A percentile compares a stretch with the other conserved stretches of the same genome.
These are phyloP conservation scores for Diospyros lotus DNA, from an alignment of 148 eudicot species.

Conservation along the genomic window DNA sequence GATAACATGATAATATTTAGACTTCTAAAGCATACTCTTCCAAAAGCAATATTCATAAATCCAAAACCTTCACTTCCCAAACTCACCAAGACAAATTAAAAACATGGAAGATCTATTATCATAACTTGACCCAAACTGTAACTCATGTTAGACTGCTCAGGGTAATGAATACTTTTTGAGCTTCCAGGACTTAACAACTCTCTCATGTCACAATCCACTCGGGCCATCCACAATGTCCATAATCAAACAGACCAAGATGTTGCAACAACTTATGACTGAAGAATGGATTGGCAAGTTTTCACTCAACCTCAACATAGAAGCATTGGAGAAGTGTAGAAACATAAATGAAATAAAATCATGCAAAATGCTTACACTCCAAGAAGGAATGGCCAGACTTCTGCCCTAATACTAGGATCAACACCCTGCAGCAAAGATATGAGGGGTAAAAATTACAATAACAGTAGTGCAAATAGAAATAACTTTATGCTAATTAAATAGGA, in stretches of 20 bases:
- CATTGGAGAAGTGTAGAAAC: neutral
- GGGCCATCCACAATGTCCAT: neutral
- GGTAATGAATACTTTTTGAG: neutral
- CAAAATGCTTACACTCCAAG: conserved; percentile 50
- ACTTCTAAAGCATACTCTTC: neutral
- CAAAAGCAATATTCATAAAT: neutral
- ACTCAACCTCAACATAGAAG: neutral
- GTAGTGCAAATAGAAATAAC: neutral
- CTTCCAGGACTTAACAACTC: too few relatives aligned
- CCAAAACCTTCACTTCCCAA: neutral
- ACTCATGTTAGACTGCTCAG: neutral
- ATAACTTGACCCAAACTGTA: neutral
- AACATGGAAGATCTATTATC: neutral
- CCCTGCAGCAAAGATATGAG: conserved; percentile 31
- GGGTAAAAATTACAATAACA: neutral
- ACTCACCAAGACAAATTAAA: neutral
- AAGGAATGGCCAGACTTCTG: conserved; percentile 67
- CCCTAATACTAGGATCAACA: conserved; percentile 52
- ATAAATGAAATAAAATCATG: neutral
- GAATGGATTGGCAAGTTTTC: neutral
- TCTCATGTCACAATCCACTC: neutral
- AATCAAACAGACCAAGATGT: neutral
- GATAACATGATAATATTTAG: neutral
- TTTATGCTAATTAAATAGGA: neutral
- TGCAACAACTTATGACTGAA: neutral